A percentile compares a stretch with the other conserved stretches of the same genome.
Evolutionary conservation across 257 asterid genomes (phyloP).

Genomic region (Voacanga thouarsii): DNA sequence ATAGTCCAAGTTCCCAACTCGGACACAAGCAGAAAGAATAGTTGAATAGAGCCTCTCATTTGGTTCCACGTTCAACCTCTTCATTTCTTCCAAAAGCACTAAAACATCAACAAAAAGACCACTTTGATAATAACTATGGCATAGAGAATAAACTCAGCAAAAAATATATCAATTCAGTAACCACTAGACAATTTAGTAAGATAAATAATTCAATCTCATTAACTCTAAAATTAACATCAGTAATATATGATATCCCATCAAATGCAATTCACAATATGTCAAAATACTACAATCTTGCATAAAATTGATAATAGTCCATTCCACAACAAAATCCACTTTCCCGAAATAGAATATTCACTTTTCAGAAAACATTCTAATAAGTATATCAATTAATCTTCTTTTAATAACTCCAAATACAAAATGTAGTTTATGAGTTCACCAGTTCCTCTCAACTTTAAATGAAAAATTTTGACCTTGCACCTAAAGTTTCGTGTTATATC

Average conservation of each 20-base stretch:
- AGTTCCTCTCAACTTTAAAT: neutral
- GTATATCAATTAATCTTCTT: neutral
- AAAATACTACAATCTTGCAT: neutral
- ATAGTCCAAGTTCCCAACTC: conserved; percentile 39
- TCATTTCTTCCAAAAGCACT: conserved; percentile 59
- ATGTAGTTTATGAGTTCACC: neutral
- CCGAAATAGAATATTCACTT: neutral
- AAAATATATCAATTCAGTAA: neutral
- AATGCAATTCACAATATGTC: too few species aligned
- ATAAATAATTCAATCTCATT: neutral
- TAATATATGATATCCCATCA: too few species aligned
- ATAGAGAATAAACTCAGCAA: neutral
- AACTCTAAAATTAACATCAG: neutral
- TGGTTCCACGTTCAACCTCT: conserved; percentile 40
- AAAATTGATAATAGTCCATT: neutral
- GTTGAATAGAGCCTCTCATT: conserved; percentile 55
- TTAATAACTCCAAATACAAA: neutral
- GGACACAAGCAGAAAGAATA: conserved; percentile 58
- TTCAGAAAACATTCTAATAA: neutral
- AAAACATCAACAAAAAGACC: conserved; percentile 53
- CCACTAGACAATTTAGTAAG: neutral
- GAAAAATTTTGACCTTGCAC: too few species aligned
- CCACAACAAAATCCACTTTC: neutral
- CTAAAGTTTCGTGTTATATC: too few species aligned
- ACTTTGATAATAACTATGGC: conserved; percentile 59